These are phyloP conservation scores for Trichomonascaceae sp. DNA, from an alignment of 1,139 yeast genomes.

Conservation along the genomic window DNA sequence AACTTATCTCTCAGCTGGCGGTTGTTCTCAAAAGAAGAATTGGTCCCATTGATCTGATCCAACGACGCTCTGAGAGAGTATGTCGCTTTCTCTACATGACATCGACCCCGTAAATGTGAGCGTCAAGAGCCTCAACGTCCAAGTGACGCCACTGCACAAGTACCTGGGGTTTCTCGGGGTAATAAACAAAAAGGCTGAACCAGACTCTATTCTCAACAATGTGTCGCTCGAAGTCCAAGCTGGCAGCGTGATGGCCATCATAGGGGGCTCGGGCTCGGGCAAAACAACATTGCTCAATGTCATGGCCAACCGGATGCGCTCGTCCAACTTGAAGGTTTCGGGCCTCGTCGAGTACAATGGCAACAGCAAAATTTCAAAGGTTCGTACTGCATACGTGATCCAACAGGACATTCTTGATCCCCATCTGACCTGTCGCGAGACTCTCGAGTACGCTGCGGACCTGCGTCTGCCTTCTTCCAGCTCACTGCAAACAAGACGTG, in stretches of 20 bases:
- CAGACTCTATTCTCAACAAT: constrained; percentile 25
- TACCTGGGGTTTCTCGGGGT: background rate
- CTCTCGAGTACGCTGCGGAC: constrained; percentile 57
- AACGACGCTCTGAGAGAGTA: background rate
- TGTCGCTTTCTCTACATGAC: constrained; percentile 5
- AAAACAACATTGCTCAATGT: constrained; percentile 71
- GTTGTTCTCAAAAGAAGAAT: too few species aligned
- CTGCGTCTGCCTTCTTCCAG: constrained; percentile 39
- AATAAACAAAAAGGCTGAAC: background rate
- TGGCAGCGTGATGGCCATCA: constrained; percentile 50
- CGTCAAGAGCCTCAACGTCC: constrained; percentile 2
- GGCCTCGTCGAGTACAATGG: constrained; percentile 31
- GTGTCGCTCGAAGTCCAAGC: constrained; percentile 43
- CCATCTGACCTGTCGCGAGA: constrained; percentile 58
- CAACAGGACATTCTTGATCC: constrained; percentile 70
- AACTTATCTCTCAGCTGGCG: too few species aligned
- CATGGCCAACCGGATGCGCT: constrained; percentile 47
- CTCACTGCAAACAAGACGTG: constrained; percentile 29
- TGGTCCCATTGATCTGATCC: too few species aligned
- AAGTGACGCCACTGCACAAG: background rate
- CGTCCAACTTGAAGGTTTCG: constrained; percentile 16
- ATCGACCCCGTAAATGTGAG: constrained; percentile 2
- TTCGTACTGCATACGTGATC: constrained; percentile 55
- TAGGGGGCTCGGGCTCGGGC: constrained; percentile 83
- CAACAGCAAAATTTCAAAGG: constrained; percentile 17